Percentiles rank a stretch among this genome's conserved stretches.
These are phyloP conservation scores for Populus hybrid DNA, from an alignment of 441 rosid species.

Conservation along the genomic window DNA sequence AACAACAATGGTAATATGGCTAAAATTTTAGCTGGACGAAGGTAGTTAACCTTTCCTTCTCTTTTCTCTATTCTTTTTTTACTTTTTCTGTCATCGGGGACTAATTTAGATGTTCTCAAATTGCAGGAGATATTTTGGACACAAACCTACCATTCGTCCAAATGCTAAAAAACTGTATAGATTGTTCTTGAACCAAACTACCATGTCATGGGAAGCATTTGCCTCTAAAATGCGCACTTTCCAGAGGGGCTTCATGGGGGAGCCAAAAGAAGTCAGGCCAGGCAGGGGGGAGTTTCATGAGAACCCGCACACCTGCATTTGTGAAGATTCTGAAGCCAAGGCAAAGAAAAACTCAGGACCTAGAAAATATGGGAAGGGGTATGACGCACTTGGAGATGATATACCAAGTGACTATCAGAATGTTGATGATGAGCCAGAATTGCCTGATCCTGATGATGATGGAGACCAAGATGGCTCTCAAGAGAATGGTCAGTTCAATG, in stretches of 20 bases:
- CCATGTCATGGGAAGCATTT: conserved; percentile 85
- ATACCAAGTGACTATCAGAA: conserved; percentile 37
- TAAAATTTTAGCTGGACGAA: conserved; percentile 86
- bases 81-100: neutral
- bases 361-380: conserved; percentile 50
- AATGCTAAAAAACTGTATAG: conserved; percentile 82
- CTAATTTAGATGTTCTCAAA: conserved; percentile 11
- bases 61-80: neutral
- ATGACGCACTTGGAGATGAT: conserved; percentile 28
- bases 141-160: conserved; percentile 92
- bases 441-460: conserved; percentile 27
- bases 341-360: conserved; percentile 31
- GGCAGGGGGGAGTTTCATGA: conserved; percentile 99
- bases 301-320: conserved; percentile 87
- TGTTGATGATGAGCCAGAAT: conserved; percentile 35
- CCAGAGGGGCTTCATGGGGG: conserved; percentile 96
- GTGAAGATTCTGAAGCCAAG: conserved; percentile 56
- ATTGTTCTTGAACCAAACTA: conserved; percentile 60
- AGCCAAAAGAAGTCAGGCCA: conserved; percentile 87
- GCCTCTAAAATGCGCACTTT: conserved; percentile 64
- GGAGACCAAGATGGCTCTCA: conserved; percentile 44
- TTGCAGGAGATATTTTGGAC: conserved; percentile 90
- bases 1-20: conserved; percentile 99
- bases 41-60: conserved; percentile 36
- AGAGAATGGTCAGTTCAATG: conserved; percentile 40